phyloP scores from a whole-genome alignment of 176 grass and related monocot genomes.

The Tillandsia fasciculata region DNA sequence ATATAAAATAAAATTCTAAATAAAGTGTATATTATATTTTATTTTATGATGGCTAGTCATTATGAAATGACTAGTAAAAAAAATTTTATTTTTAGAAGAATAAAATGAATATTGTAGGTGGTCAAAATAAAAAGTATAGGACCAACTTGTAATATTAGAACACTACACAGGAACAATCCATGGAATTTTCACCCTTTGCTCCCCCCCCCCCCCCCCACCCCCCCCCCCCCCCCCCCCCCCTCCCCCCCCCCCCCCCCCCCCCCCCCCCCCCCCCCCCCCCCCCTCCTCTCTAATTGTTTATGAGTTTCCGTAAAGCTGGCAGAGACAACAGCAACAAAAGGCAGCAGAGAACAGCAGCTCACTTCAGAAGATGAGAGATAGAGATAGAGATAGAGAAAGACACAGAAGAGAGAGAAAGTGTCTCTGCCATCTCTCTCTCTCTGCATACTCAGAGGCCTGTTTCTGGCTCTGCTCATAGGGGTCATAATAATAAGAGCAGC shows the following conservation, averaged over 20 bases:
- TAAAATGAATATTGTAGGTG: too few relatives aligned
- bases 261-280: too few relatives aligned
- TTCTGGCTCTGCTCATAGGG: neutral
- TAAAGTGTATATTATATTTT: too few relatives aligned
- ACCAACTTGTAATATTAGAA: too few relatives aligned
- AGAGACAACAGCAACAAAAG: constrained; percentile 60
- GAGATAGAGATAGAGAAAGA: constrained; percentile 18
- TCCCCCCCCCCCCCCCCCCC: too few relatives aligned
- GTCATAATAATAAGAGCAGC: constrained; percentile 20
- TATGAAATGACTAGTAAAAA: too few relatives aligned
- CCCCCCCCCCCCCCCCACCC: too few relatives aligned
- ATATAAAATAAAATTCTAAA: too few relatives aligned
- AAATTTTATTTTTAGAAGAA: too few relatives aligned
- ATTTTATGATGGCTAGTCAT: too few relatives aligned
- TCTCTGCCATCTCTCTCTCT: neutral
- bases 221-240: neutral
- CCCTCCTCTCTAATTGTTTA: constrained; percentile 27
- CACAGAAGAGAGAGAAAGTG: constrained; percentile 19
- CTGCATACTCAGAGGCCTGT: neutral
- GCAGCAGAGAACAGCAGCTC: constrained; percentile 62
- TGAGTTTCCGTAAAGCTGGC: constrained; percentile 74
- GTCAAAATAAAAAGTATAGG: too few relatives aligned
- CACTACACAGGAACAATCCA: too few relatives aligned
- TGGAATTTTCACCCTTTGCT: neutral
- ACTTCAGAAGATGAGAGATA: constrained; percentile 43